Evolutionary conservation across 2,329 filamentous ascomycete species (phyloP), one percentile per base, ranked within the genome.

Genomic region (Coccinonectria pachysandricola): DNA sequence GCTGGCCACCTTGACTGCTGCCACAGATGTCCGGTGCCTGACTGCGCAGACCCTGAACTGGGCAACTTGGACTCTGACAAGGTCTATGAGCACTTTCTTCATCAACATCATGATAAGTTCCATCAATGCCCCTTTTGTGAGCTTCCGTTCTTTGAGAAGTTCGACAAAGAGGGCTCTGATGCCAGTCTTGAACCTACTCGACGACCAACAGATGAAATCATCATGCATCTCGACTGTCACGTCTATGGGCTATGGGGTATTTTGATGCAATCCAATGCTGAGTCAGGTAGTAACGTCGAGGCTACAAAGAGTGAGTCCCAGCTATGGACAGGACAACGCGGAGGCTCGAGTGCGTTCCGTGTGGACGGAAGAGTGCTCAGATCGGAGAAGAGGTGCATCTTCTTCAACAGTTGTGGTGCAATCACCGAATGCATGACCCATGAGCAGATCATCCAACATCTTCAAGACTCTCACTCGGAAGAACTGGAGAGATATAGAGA

Each of bases 181-280:
- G 19, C 4, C 7, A 8, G 3, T 7, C 14, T 4, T 4, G 12
- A 6, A 7, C n/a, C 4, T 5, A 8, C 2, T 13, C 11, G 10
- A 3, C 21, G 20, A 3, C 21, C 28, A 3, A 8, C 13, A 0
- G 12, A 28, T 1, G 35, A 41, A 4, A 34, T 38, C n/a, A 27
- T 33, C 21, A 28, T 31, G 21, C 42, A 45, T 21, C 16, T 42
- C 10, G 42, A 45, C 14, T 45, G 40, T 3, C 42, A 45, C 21
- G 14, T 37, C 18, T 31, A 42, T 8, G 3, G 21, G 1, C 42
- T 45, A 6, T 45, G 42, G 42, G 30, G 31, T 12, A 6, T n/a
- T 2, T 4, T 41, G 9, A 13, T 21, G n/a, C 28, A n/a, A n/a
- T n/a, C n/a, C n/a, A n/a, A n/a, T n/a, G n/a, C n/a, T n/a, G n/a